Percentiles rank a stretch among this genome's conserved stretches.
These are phyloP conservation scores for Pseudocercospora crystallina DNA, from an alignment of 2,329 filamentous ascomycete genomes.

Conservation along the genomic window DNA sequence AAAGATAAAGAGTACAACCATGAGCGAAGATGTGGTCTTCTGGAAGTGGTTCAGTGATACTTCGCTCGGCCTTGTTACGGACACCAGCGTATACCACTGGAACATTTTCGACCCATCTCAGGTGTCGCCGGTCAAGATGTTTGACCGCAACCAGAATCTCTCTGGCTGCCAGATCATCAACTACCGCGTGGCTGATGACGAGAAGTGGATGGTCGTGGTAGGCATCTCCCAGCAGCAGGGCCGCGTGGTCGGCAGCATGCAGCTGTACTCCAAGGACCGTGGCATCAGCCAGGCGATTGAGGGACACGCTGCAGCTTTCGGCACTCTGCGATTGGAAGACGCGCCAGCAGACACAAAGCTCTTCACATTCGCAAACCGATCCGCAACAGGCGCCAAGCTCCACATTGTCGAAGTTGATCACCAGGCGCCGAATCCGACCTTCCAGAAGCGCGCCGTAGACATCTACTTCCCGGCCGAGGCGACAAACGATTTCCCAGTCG, in stretches of 20 bases:
- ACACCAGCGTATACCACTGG: slow-evolving; percentile 93
- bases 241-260: slow-evolving; percentile 92
- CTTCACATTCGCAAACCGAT: slow-evolving; percentile 94
- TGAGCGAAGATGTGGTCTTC: slow-evolving; percentile 96
- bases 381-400: slow-evolving; percentile 85
- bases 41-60: slow-evolving; percentile 98
- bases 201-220: slow-evolving; percentile 97
- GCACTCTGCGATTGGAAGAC: slow-evolving; percentile 82
- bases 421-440: slow-evolving; percentile 80
- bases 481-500: slow-evolving; percentile 94
- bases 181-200: slow-evolving; percentile 91
- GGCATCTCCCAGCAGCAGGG: slow-evolving; percentile 93
- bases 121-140: slow-evolving; percentile 80
- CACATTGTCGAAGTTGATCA: slow-evolving; percentile 98
- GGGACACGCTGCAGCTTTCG: slow-evolving; percentile 93
- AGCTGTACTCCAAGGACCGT: slow-evolving; percentile 92
- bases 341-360: slow-evolving; percentile 89
- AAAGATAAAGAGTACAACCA: slow-evolving; percentile 94
- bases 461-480: slow-evolving; percentile 97
- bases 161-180: slow-evolving; percentile 97
- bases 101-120: slow-evolving; percentile 87
- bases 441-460: slow-evolving; percentile 94
- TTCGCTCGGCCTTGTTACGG: slow-evolving; percentile 85
- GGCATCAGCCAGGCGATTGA: slow-evolving; percentile 98
- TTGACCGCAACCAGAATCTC: slow-evolving; percentile 90